A percentile compares a stretch with the other conserved stretches of the same genome.
Evolutionary conservation across 1,139 yeast species (phyloP).

Genomic region (Hansenula lynferdii): DNA sequence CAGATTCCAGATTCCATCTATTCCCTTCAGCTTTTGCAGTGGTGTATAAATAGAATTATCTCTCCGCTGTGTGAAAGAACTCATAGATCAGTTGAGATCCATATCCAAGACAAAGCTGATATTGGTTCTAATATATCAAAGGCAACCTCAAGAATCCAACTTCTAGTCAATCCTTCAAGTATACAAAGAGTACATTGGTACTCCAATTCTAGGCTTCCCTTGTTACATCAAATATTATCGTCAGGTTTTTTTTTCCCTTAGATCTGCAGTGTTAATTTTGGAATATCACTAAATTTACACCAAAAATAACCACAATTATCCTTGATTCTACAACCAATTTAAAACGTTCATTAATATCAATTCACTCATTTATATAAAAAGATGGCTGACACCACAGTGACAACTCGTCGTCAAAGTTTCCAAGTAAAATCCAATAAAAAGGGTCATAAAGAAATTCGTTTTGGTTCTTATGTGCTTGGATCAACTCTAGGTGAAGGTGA

Average conservation of each 20-base stretch:
- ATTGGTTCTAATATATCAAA: too few species aligned
- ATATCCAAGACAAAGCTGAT: too few species aligned
- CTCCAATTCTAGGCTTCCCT: too few species aligned
- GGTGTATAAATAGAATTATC: too few species aligned
- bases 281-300: neutral
- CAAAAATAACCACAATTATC: too few species aligned
- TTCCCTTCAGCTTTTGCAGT: too few species aligned
- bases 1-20: too few species aligned
- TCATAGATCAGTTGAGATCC: too few species aligned
- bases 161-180: constrained; percentile 1
- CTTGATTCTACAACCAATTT: neutral
- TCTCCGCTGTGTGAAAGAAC: too few species aligned
- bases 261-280: neutral
- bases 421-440: constrained; percentile 8
- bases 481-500: constrained; percentile 98
- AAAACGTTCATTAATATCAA: neutral
- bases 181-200: neutral
- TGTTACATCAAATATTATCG: too few species aligned
- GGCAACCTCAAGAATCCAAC: constrained; percentile 1
- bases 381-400: constrained; percentile 12
- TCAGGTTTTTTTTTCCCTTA: neutral
- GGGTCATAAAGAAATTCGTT: constrained; percentile 41
- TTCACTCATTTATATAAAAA: neutral
- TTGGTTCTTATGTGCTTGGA: constrained; percentile 86
- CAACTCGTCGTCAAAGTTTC: constrained; percentile 22